Conservation (phyloP, 768 basidiomycete species). For the Leucosporidium yakuticum region DNA sequence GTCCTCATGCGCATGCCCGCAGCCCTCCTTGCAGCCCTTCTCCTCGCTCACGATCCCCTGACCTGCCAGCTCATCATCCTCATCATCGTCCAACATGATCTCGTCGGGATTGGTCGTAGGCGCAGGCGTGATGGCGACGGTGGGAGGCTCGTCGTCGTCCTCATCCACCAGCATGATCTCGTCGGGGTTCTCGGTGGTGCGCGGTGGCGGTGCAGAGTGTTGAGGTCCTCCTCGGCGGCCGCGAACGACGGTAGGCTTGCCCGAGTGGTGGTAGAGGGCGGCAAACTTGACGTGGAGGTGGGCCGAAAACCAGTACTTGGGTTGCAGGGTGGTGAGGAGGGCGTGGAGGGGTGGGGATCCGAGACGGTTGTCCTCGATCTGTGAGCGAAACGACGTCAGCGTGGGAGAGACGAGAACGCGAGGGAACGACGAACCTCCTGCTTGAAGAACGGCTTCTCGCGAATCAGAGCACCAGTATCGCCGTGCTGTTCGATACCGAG, state of each 20-base stretch:
- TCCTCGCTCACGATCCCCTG: constrained; percentile 20
- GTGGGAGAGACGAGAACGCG: not conserved
- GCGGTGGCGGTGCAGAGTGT: constrained; percentile 1
- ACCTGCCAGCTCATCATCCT: constrained; percentile 35
- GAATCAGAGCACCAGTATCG: constrained; percentile 58
- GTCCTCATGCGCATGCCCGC: not conserved
- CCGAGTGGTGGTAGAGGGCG: constrained; percentile 48
- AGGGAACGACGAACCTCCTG: constrained; percentile 48
- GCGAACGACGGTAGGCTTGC: constrained; percentile 19
- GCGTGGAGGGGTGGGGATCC: constrained; percentile 84
- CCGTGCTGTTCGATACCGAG: constrained; percentile 75
- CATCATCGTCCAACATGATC: constrained; percentile 38
- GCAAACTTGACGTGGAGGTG: constrained; percentile 85
- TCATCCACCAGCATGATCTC: constrained; percentile 49
- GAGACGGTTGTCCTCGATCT: constrained; percentile 58
- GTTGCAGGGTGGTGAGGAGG: constrained; percentile 64
- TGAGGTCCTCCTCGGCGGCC: constrained; percentile 9
- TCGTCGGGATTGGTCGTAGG: constrained; percentile 38
- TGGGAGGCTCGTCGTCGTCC: constrained; percentile 12
- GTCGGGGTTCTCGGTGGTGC: constrained; percentile 43
- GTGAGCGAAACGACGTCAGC: not conserved
- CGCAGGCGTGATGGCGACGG: not conserved
- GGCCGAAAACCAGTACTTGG: constrained; percentile 86
- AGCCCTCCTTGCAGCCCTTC: constrained; percentile 12
- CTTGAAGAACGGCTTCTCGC: constrained; percentile 70